A percentile compares a stretch with the other conserved stretches of the same genome.
Conservation (phyloP, 108 stramenopile genomes). For the Nitzschia sp. region DNA sequence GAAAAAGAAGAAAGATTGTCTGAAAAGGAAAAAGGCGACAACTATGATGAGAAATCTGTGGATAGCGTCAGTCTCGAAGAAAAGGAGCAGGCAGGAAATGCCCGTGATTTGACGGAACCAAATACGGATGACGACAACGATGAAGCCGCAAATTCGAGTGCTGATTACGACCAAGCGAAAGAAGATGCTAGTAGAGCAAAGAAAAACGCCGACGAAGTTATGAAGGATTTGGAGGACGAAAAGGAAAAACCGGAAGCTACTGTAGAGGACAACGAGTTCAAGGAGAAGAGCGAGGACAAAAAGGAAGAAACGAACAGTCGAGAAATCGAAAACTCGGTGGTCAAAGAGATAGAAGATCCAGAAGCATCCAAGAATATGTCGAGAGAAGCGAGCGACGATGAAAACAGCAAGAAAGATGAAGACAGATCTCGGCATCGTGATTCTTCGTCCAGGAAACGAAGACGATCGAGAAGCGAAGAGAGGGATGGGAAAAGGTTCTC, state of each 20-base stretch:
- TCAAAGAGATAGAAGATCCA: conserved; percentile 1
- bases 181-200: conserved; percentile 9
- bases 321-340: neutral
- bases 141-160: neutral
- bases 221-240: neutral
- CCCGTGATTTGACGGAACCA: neutral
- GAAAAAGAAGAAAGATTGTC: conserved; percentile 25
- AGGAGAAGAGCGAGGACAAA: neutral
- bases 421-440: too few species aligned
- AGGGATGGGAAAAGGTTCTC: neutral
- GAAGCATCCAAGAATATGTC: conserved; percentile 8
- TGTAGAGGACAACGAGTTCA: neutral
- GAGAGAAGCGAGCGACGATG: neutral
- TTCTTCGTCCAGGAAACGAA: conserved; percentile 5
- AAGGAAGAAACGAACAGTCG: conserved; percentile 3
- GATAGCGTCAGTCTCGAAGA: neutral
- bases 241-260: neutral
- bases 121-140: neutral
- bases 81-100: neutral
- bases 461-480: conserved; percentile 11
- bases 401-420: conserved; percentile 10
- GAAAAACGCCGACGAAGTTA: neutral
- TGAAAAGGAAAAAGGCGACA: conserved; percentile 22
- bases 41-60: neutral
- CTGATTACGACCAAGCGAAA: neutral